A percentile compares a stretch with the other conserved stretches of the same genome.
Evolutionary conservation across 805 yeast species (phyloP).

Genomic region (Candida dajiaensis): DNA sequence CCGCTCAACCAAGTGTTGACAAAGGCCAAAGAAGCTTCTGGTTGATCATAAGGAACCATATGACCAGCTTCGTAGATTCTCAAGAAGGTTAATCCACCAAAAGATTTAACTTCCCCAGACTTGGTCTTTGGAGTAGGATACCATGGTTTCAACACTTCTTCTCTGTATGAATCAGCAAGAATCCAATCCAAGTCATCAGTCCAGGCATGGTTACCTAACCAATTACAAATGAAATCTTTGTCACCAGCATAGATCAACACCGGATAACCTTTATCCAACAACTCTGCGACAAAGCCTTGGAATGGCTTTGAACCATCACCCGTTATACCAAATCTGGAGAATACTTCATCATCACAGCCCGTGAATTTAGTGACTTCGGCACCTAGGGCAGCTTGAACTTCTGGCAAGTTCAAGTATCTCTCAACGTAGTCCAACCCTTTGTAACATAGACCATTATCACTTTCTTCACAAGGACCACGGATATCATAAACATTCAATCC

Average conservation of each 20-base stretch:
- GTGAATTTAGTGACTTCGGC: conserved; percentile 71
- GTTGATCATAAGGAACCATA: conserved; percentile 90
- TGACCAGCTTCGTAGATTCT: conserved; percentile 83
- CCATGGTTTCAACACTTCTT: conserved; percentile 39
- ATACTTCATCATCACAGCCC: conserved; percentile 65
- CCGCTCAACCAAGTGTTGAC: conserved; percentile 72
- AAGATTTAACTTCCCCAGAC: conserved; percentile 74
- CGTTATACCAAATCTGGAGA: conserved; percentile 59
- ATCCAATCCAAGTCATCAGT: conserved; percentile 63
- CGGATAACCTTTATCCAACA: conserved; percentile 66
- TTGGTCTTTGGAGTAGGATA: conserved; percentile 27
- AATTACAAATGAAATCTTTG: conserved; percentile 87
- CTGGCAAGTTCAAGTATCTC: conserved; percentile 62
- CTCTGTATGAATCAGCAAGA: conserved; percentile 42
- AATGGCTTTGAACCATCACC: conserved; percentile 88
- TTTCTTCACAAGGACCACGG: conserved; percentile 66
- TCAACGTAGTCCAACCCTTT: conserved; percentile 64
- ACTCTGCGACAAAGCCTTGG: conserved; percentile 64
- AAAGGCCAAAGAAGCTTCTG: conserved; percentile 63
- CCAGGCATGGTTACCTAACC: conserved; percentile 90
- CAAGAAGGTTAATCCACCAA: conserved; percentile 65
- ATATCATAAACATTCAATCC: conserved; percentile 88
- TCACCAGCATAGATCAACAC: conserved; percentile 92
- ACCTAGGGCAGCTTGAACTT: conserved; percentile 73
- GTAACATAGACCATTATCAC: conserved; percentile 67